phyloP scores from a whole-genome alignment of 176 grass and related monocot species.

The Oryza glaberrima region DNA sequence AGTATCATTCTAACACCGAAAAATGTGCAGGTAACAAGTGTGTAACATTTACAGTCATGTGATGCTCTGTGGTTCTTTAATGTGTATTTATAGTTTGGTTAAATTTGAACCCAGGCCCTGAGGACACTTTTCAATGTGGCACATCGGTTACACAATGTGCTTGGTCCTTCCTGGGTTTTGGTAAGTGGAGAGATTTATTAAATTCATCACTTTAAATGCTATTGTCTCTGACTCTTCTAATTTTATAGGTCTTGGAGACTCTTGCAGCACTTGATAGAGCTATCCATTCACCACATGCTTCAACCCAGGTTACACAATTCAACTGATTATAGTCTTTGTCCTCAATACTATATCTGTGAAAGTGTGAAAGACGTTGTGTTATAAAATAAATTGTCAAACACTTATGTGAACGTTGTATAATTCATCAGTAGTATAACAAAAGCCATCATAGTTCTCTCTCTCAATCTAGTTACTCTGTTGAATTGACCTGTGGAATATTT shows the following conservation, averaged over 20 bases:
- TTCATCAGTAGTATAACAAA: neutral
- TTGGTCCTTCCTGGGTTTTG: constrained; percentile 96
- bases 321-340: constrained; percentile 4
- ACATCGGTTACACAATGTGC: constrained; percentile 95
- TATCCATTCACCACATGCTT: constrained; percentile 97
- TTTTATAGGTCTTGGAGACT: constrained; percentile 87
- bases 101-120: constrained; percentile 65
- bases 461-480: neutral
- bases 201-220: constrained; percentile 30
- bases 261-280: constrained; percentile 93
- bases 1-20: constrained; percentile 94
- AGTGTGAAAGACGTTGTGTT: neutral
- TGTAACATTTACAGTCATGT: constrained; percentile 2
- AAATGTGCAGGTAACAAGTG: constrained; percentile 80
- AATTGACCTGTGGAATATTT: neutral
- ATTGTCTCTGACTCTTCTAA: constrained; percentile 34
- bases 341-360: constrained; percentile 12
- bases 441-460: neutral
- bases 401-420: constrained; percentile 1
- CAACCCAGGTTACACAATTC: constrained; percentile 75
- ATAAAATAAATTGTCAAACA: constrained; percentile 5
- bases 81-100: constrained; percentile 35
- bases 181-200: constrained; percentile 59
- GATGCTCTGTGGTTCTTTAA: constrained; percentile 23
- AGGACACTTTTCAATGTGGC: constrained; percentile 99